These are phyloP conservation scores for Tetracentron sinense DNA, from an alignment of 164 flowering plant genomes.

Conservation along the genomic window DNA sequence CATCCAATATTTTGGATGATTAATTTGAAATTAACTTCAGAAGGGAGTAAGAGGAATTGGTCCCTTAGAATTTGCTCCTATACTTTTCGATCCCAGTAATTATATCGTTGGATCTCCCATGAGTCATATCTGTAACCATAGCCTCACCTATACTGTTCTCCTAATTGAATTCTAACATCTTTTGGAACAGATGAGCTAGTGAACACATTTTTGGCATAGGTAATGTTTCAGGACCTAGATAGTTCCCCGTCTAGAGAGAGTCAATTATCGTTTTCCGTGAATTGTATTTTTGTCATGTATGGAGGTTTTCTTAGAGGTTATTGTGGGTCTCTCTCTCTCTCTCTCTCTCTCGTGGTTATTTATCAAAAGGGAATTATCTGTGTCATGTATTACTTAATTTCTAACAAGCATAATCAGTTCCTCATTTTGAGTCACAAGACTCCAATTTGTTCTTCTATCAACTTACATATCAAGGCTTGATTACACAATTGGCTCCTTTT, in stretches of 20 bases:
- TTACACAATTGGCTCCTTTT: neutral
- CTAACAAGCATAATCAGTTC: neutral
- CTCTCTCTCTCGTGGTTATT: neutral
- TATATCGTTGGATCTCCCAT: too few species aligned
- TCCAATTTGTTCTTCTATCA: too few species aligned
- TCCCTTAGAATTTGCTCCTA: too few species aligned
- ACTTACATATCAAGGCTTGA: too few species aligned
- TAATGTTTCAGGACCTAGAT: neutral
- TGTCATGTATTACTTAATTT: too few species aligned
- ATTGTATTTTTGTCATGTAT: neutral
- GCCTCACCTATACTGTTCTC: neutral
- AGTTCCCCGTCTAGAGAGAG: neutral
- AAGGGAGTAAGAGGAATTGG: neutral
- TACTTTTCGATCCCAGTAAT: neutral
- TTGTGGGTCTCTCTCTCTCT: neutral
- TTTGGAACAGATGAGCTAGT: neutral
- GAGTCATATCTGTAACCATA: neutral
- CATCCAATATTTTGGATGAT: neutral
- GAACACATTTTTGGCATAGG: neutral
- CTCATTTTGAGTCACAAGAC: too few species aligned
- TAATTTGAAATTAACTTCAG: neutral
- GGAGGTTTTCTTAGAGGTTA: neutral
- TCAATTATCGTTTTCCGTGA: neutral
- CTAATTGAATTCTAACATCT: neutral
- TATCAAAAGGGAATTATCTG: too few species aligned